Percentiles rank a stretch among this genome's conserved stretches.
Evolutionary conservation across 768 basidiomycete genomes (phyloP).

Genomic region (Nidula microcarpa): DNA sequence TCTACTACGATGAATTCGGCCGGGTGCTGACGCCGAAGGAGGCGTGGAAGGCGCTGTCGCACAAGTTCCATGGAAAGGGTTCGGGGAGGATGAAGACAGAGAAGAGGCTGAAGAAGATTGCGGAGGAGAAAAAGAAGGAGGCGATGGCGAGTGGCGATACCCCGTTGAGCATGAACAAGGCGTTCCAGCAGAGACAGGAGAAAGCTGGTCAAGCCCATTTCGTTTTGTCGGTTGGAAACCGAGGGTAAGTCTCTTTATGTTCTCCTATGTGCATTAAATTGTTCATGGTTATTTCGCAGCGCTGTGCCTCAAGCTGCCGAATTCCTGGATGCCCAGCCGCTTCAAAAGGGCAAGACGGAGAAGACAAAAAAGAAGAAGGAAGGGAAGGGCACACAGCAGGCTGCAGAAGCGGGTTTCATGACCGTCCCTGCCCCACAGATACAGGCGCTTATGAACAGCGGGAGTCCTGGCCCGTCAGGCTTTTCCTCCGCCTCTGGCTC

Average conservation of each 20-base stretch:
- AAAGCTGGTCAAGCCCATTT: constrained; percentile 96
- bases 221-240: constrained; percentile 89
- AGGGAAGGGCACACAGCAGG: constrained; percentile 47
- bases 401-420: constrained; percentile 60
- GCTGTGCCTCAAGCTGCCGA: constrained; percentile 85
- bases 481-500: constrained; percentile 44
- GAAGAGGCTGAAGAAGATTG: constrained; percentile 93
- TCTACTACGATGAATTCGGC: constrained; percentile 96
- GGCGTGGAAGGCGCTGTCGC: constrained; percentile 97
- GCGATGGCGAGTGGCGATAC: constrained; percentile 97
- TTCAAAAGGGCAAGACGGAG: constrained; percentile 82
- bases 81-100: constrained; percentile 97
- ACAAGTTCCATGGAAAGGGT: constrained; percentile 98
- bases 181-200: constrained; percentile 91
- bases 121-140: constrained; percentile 92
- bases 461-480: constrained; percentile 40
- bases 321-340: constrained; percentile 76
- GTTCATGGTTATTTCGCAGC: constrained; percentile 31
- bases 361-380: constrained; percentile 83
- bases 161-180: constrained; percentile 90
- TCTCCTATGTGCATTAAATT: background rate
- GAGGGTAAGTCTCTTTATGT: constrained; percentile 58
- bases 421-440: constrained; percentile 60
- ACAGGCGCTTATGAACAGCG: constrained; percentile 37
- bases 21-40: constrained; percentile 87